Evolutionary conservation across 768 basidiomycete species (phyloP), one percentile per base, ranked within the genome.

Genomic region (Trametes cinnabarina): DNA sequence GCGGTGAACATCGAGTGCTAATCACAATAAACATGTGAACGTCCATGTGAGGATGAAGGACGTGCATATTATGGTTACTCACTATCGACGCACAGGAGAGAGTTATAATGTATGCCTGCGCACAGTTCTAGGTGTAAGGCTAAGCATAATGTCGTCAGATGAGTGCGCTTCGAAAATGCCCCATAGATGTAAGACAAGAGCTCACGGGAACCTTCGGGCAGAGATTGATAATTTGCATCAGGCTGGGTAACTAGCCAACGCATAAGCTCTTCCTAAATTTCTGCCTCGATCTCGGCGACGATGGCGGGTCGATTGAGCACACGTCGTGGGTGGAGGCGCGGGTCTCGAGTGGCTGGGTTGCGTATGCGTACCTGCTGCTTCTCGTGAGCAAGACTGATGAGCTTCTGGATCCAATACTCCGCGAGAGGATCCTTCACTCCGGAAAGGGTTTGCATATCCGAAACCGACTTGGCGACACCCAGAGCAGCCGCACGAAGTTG

Each of bases 341-440:
- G 10, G 26, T 47, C 46, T 3, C 26, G 23, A 3, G 46, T 47
- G 5, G 7, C 3, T 9, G 26, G 5, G 17, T 28, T 47, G 4
- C n/a, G 7, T 3, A 47, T 26, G 14, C 17, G 46, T 5, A 30
- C 12, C 25, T 58, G 22, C 22, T 41, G 23, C 32, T 43, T 47
- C 11, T 35, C 51, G 14, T 39, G 48, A 9, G 50, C 37, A 7
- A 51, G 49, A 15, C 4, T 4, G 12, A 58, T 30, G n/a, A 58
- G 28, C 15, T 43, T 37, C n/a, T 58, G 35, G 28, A 58, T 58
- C 57, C 57, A 58, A 19, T 51, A 30, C 41, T 58, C 12, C 15
- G 57, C 40, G 15, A 30, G 30, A 2, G 6, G 10, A 37, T 53
- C 58, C 39, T 54, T 60, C 4, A 60, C 44, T n/a, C 53, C 58